Evolutionary conservation across 2,329 filamentous ascomycete genomes (phyloP).

Genomic region (Hypoxylon sp.): DNA sequence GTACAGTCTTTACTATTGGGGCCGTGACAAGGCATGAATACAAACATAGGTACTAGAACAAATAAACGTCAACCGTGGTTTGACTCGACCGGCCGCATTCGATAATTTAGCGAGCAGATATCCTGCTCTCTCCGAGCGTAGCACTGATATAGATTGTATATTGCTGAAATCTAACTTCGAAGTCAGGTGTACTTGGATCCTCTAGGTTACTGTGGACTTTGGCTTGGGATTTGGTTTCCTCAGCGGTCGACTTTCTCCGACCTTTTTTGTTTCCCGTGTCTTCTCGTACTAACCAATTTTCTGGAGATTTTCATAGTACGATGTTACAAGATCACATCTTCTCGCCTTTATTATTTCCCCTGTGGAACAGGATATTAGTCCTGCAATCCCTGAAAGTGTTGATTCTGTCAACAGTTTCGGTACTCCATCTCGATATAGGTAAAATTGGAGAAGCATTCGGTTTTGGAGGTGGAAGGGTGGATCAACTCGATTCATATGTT

Average conservation of each 20-base stretch:
- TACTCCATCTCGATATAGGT: background rate
- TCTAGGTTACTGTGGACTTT: background rate
- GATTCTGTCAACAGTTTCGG: background rate
- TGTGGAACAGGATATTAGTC: background rate
- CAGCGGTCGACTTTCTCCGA: background rate
- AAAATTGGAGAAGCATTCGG: background rate
- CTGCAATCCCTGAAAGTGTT: background rate
- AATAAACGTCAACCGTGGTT: background rate
- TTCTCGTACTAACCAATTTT: background rate
- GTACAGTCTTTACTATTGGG: too few species aligned
- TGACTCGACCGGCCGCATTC: background rate
- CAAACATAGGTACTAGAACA: too few species aligned
- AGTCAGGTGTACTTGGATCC: background rate
- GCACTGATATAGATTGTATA: background rate
- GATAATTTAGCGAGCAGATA: background rate
- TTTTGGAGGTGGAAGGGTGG: background rate
- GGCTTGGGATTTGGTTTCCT: background rate
- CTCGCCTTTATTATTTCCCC: background rate
- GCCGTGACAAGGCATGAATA: too few species aligned
- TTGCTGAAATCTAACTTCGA: background rate
- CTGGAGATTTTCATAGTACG: background rate
- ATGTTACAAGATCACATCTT: background rate
- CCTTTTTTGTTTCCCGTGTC: too few species aligned
- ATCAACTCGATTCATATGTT: background rate
- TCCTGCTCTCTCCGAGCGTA: background rate